Base-by-base conservation (phyloP, 352 stramenopile genomes). In the Phytopythium boreale region DNA sequence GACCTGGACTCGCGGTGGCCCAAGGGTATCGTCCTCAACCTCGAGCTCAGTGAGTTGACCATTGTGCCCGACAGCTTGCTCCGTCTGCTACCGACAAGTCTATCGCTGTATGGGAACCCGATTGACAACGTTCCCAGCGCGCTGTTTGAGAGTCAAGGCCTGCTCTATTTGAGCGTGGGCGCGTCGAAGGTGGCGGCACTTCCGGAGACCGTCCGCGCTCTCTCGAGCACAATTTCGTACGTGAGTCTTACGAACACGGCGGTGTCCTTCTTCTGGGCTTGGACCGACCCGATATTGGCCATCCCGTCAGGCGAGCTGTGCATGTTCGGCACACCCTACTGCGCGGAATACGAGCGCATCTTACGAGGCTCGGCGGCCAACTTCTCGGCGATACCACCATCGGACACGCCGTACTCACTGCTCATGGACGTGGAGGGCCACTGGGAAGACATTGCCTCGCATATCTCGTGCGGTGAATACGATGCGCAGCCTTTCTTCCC, bases 1-100 rank as follows among this genome's bases (percentile, higher is more conserved):
- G 52, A 84, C 29, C 24, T 89, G 12, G 63, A 84, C n/a, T 19
- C 55, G 22, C 47, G 60, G 15, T 89, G 80, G 77, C 64, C 77
- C 0, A 64, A 71, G 39, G 69, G 67, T 12, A 65, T 62, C 7
- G 65, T 55, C 55, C 69, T 77, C 31, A 69, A 74, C 37, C 34
- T 77, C 9, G 67, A 74, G 61, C 47, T 65, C 44, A 74, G 63
- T 19, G 19, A 67, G n/a, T 51, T 71, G 6, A 68, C 49, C 10
- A 50, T 15, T 10, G 31, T 74, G 6, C 62, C 62, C 15, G 15
- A 41, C 19, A 36, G 39, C 0, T 49, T 76, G 19, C 20, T 55
- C 22, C 46, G 52, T 0, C 44, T 76, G 8, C 29, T 67, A 17
- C 62, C 70, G 1, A 67, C 51, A 15, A 66, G 68, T 10, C 26